Conservation (phyloP, 306 rosid genomes). For the Casuarina glauca region DNA sequence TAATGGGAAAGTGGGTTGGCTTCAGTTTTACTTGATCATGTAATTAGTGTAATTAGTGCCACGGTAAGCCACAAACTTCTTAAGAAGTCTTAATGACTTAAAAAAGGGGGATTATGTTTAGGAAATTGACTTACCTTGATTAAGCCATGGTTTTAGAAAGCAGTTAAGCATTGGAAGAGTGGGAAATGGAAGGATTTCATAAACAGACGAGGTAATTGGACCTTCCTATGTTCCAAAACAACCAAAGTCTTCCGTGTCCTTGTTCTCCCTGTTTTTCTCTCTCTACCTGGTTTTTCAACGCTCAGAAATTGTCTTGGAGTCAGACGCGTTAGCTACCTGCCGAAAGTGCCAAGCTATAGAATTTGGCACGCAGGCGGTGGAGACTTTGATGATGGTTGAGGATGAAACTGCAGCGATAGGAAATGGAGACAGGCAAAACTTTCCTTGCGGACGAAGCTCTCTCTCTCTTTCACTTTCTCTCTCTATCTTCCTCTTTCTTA, state of each 20-base stretch:
- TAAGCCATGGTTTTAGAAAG: neutral
- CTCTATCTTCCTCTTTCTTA: conserved; percentile 1
- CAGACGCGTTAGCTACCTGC: conserved; percentile 24
- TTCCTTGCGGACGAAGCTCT: conserved; percentile 34
- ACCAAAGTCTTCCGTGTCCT: neutral
- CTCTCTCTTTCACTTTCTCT: neutral
- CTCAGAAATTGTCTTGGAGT: neutral
- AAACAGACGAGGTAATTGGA: neutral
- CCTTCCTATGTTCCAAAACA: neutral
- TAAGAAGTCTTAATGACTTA: too few species aligned
- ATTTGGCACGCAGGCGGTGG: conserved; percentile 3
- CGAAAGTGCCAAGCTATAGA: too few species aligned
- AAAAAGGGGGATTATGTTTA: too few species aligned
- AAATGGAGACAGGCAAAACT: conserved; percentile 26
- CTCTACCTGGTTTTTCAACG: neutral
- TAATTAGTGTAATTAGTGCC: neutral
- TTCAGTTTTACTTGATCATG: conserved; percentile 15
- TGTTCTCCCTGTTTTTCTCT: neutral
- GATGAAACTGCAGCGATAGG: conserved; percentile 19
- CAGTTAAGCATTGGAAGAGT: neutral
- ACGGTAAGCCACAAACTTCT: neutral
- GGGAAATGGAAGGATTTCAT: neutral
- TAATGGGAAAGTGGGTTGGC: conserved; percentile 15
- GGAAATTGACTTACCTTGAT: too few species aligned
- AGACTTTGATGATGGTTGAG: conserved; percentile 38